A percentile compares a stretch with the other conserved stretches of the same genome.
Evolutionary conservation across 495 filamentous ascomycete genomes (phyloP).

Genomic region (Oidiodendron maius): DNA sequence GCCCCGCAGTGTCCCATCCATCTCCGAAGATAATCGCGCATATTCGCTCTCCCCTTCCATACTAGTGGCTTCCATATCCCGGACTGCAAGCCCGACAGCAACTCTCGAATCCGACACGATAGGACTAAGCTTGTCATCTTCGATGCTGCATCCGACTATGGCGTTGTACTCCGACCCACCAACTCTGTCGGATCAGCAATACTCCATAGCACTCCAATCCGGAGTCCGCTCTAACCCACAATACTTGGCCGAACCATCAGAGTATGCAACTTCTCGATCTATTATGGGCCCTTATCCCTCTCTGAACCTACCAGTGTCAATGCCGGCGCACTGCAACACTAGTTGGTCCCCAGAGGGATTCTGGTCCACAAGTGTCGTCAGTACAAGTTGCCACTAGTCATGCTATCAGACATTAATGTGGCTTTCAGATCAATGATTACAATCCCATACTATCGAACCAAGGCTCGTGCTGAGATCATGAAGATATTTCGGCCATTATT

Average conservation of each 20-base stretch:
- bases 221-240: constrained; percentile 24
- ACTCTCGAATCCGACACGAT: constrained; percentile 22
- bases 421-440: constrained; percentile 21
- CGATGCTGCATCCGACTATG: constrained; percentile 20
- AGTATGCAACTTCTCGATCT: constrained; percentile 25
- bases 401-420: too few species aligned
- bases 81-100: constrained; percentile 19
- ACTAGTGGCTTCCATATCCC: constrained; percentile 19
- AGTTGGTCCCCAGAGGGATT: not conserved
- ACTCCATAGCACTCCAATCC: constrained; percentile 26
- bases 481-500: constrained; percentile 18
- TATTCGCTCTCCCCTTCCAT: constrained; percentile 24
- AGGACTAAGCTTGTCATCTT: constrained; percentile 23
- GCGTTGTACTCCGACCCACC: constrained; percentile 18
- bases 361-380: constrained; percentile 9
- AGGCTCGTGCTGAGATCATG: constrained; percentile 18
- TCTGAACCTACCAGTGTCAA: constrained; percentile 20
- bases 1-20: constrained; percentile 5
- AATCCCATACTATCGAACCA: constrained; percentile 22
- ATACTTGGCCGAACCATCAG: constrained; percentile 29
- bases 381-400: too few species aligned
- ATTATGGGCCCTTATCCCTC: constrained; percentile 24
- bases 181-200: constrained; percentile 23
- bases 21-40: constrained; percentile 13
- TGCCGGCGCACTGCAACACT: constrained; percentile 11